Conservation (phyloP, 129 eudicot species). For the Escallonia herrerae region DNA sequence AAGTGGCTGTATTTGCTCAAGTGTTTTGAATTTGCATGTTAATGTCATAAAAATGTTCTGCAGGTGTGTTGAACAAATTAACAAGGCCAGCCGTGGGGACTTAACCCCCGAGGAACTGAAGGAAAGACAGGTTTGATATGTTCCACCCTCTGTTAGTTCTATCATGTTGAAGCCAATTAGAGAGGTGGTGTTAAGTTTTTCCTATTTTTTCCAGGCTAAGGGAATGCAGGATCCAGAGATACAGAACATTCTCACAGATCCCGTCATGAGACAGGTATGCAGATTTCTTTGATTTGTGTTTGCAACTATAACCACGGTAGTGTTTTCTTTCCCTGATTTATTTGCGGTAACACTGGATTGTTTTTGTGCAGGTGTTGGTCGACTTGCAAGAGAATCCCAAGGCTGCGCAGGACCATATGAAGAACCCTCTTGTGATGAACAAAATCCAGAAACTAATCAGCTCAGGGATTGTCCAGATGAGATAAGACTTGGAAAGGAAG, state of each 20-base stretch:
- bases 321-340: not conserved
- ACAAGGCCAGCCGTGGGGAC: constrained; percentile 94
- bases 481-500: not conserved
- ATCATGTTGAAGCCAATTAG: not conserved
- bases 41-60: not conserved
- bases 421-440: constrained; percentile 79
- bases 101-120: constrained; percentile 83
- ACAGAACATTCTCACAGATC: constrained; percentile 85
- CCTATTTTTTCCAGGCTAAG: constrained; percentile 60
- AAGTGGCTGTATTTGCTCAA: not conserved
- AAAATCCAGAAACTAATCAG: constrained; percentile 80
- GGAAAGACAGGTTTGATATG: constrained; percentile 80
- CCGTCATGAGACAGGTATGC: constrained; percentile 91
- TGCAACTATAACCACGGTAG: not conserved
- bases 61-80: constrained; percentile 91
- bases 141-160: not conserved
- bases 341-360: not conserved
- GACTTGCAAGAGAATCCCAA: constrained; percentile 91
- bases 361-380: constrained; percentile 40
- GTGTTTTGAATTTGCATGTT: not conserved
- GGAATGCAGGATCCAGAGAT: constrained; percentile 98
- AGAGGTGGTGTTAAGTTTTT: not conserved
- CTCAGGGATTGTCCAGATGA: constrained; percentile 81
- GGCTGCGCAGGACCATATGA: constrained; percentile 88
- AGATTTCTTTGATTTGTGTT: not conserved